phyloP scores from a whole-genome alignment of 2,329 filamentous ascomycete species.

The Aspergillus piperis region DNA sequence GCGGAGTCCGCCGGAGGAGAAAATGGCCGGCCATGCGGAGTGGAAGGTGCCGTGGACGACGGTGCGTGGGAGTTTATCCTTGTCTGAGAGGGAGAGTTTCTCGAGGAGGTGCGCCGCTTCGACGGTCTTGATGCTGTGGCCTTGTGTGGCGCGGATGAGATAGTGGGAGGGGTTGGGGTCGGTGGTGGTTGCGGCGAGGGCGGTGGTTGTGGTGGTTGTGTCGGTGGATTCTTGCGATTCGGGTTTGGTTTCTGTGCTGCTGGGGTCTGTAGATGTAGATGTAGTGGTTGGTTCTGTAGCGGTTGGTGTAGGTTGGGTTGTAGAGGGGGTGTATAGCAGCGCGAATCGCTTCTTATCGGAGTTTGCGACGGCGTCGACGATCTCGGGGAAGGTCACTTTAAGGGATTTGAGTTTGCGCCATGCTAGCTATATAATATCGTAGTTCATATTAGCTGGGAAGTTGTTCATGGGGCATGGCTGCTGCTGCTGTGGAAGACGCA shows the following conservation, averaged over 20 bases:
- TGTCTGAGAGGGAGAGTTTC: slow-evolving; percentile 62
- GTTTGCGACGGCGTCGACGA: slow-evolving; percentile 66
- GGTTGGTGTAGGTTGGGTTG: slow-evolving; percentile 20
- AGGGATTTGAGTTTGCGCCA: slow-evolving; percentile 66
- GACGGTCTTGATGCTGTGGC: slow-evolving; percentile 76
- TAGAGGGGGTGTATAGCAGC: slow-evolving; percentile 59
- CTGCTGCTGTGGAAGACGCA: slow-evolving; percentile 37
- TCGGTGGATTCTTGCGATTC: not conserved
- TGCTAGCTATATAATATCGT: slow-evolving; percentile 46
- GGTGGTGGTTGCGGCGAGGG: slow-evolving; percentile 39
- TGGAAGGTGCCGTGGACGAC: slow-evolving; percentile 92
- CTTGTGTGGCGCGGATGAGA: slow-evolving; percentile 93
- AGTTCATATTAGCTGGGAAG: not conserved
- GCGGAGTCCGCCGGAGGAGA: slow-evolving; percentile 73
- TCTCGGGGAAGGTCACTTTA: slow-evolving; percentile 72
- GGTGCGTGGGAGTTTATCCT: slow-evolving; percentile 57
- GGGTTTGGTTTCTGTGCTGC: not conserved
- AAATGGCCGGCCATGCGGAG: slow-evolving; percentile 72
- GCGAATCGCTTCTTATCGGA: slow-evolving; percentile 93
- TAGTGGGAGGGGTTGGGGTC: slow-evolving; percentile 68
- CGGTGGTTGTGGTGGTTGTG: slow-evolving; percentile 34
- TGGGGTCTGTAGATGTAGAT: not conserved
- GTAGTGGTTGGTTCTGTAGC: not conserved
- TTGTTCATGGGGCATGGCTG: not conserved
- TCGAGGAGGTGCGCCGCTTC: slow-evolving; percentile 71